A percentile compares a stretch with the other conserved stretches of the same genome.
Conservation (phyloP, 2,329 filamentous ascomycete species). For the Thielaviopsis ethacetica region DNA sequence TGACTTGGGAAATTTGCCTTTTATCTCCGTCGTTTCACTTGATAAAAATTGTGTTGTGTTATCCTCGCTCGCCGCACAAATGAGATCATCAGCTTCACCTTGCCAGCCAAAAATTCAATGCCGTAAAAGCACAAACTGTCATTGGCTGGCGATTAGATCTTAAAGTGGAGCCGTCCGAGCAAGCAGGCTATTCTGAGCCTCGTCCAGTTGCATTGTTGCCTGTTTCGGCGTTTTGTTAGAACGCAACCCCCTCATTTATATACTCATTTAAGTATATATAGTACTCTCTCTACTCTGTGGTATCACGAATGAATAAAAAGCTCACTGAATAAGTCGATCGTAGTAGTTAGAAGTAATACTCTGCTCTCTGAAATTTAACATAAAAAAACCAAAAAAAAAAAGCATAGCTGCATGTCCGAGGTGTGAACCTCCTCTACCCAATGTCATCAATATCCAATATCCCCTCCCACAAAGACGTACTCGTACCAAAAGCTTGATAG, state of each 20-base stretch:
- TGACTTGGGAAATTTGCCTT: neutral
- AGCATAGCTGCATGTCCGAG: neutral
- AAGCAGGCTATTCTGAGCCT: neutral
- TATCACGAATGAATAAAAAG: too few species aligned
- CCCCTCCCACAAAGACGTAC: neutral
- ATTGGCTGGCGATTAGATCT: neutral
- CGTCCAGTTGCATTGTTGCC: too few species aligned
- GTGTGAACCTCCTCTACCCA: neutral
- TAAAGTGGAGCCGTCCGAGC: neutral
- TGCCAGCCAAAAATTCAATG: neutral
- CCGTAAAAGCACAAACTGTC: neutral
- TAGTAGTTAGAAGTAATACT: neutral
- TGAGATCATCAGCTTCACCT: neutral
- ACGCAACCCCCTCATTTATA: neutral
- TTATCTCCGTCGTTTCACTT: too few species aligned
- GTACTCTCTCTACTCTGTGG: too few species aligned
- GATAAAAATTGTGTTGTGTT: neutral
- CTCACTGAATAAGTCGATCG: too few species aligned
- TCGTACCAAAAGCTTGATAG: conserved; percentile 1
- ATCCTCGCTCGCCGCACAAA: neutral
- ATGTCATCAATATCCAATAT: neutral
- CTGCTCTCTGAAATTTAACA: neutral
- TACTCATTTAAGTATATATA: too few species aligned
- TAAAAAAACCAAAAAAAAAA: neutral
- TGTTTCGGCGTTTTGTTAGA: neutral